Percentiles rank a stretch among this genome's conserved stretches.
phyloP scores from a whole-genome alignment of 2,329 filamentous ascomycete genomes.

The Penicillium sp. region DNA sequence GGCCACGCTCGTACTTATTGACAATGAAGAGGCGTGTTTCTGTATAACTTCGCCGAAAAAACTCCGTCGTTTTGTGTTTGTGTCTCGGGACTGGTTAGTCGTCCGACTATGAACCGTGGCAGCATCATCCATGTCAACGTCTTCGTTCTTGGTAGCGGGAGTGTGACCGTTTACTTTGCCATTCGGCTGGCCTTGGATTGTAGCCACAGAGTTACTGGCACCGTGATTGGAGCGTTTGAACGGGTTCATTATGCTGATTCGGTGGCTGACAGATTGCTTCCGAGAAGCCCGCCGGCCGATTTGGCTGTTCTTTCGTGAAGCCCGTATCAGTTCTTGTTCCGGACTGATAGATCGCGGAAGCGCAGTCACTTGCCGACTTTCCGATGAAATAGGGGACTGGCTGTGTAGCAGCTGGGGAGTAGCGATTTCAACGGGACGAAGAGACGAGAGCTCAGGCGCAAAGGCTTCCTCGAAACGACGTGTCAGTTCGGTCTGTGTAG shows the following conservation, averaged over 20 bases:
- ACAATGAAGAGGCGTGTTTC: conserved; percentile 40
- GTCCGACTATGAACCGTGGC: conserved; percentile 44
- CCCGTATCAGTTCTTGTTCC: conserved; percentile 42
- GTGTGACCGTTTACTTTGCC: conserved; percentile 29
- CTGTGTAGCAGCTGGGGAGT: conserved; percentile 52
- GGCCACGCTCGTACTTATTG: conserved; percentile 28
- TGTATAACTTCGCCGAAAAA: conserved; percentile 43
- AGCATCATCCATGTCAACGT: conserved; percentile 37
- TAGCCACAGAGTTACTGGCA: conserved; percentile 42
- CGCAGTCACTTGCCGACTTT: conserved; percentile 30
- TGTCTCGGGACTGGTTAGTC: conserved; percentile 41
- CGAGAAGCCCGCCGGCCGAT: conserved; percentile 37
- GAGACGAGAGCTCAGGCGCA: conserved; percentile 67
- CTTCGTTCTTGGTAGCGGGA: conserved; percentile 18
- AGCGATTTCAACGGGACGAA: conserved; percentile 52
- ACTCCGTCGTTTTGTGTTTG: conserved; percentile 45
- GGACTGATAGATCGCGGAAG: conserved; percentile 39
- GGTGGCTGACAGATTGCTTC: conserved; percentile 45
- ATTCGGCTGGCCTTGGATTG: conserved; percentile 35
- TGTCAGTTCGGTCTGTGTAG: conserved; percentile 45
- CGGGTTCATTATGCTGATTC: conserved; percentile 50
- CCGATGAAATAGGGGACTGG: conserved; percentile 35
- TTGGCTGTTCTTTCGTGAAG: conserved; percentile 36
- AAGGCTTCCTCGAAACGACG: conserved; percentile 50
- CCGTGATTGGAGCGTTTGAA: conserved; percentile 48